Base-by-base conservation (phyloP, 139 green algal genomes). In the Chlamydomonas urium region DNA sequence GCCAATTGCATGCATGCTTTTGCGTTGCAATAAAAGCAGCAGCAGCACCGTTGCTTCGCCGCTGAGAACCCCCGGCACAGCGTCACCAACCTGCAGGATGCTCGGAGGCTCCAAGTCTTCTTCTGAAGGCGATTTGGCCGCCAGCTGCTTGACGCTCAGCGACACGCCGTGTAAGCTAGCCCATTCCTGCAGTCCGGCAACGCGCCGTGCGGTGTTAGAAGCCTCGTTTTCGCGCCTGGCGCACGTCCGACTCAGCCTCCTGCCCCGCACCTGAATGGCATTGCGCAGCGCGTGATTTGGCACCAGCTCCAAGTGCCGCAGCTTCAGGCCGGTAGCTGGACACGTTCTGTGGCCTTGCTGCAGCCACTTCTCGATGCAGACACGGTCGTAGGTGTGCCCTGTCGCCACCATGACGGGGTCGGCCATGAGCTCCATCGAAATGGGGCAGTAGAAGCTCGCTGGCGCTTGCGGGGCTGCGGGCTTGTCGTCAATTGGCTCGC, bases 381-480 rank as follows among this genome's bases (percentile, higher is more conserved):
- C 72, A 6, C 89, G 77, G 80, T 98, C 93, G 68, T 98, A 98
- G 6, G 90, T 96, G 47, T 97, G 93, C 0, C 93, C 93, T 1
- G 93, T 97, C 6, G 91, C 91, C 2, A 97, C 83, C 78, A 97
- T 95, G 6, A 97, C 93, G 2, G 93, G 93, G 61, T 98, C 93
- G 8, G 74, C 76, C 92, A 97, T 97, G 6, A 96, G 79, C 74
- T 97, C 92, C 91, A 97, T 97, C 1, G 78, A 89, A 14, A 97
- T 88, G 48, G 91, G 91, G 77, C 91, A 95, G 58, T 90, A 92
- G 78, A 93, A 95, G 73, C 76, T 86, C 21, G 56, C 57, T 1
- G 88, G 83, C 0, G 77, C 84, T 33, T 79, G 69, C 3, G 75
- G 75, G 34, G 67, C 67, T 42, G 21, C 28, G 24, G 65, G 38